Evolutionary conservation across 805 yeast species (phyloP).

Genomic region (Ogataea wickerhamii): DNA sequence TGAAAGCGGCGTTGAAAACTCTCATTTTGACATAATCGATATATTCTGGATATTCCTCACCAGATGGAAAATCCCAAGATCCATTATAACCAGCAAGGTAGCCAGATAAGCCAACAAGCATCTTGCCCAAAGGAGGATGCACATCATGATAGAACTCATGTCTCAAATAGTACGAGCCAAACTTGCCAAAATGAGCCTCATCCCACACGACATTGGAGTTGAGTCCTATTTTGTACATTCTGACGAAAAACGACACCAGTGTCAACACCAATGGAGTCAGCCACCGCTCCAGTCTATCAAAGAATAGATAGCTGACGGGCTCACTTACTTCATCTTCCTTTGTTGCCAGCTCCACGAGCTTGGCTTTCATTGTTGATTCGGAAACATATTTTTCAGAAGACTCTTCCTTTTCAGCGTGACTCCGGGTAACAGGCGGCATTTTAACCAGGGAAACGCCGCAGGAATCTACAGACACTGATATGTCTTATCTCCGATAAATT

Average conservation of each 20-base stretch:
- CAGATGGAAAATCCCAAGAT: constrained; percentile 83
- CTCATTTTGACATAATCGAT: constrained; percentile 85
- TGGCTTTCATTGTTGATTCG: constrained; percentile 32
- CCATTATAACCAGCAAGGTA: constrained; percentile 86
- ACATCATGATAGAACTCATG: constrained; percentile 84
- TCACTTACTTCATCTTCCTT: constrained; percentile 13
- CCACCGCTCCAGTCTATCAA: constrained; percentile 27
- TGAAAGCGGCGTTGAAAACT: constrained; percentile 78
- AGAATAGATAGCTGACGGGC: constrained; percentile 6
- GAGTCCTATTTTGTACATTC: constrained; percentile 71
- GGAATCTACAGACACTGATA: neutral
- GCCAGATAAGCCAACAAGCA: constrained; percentile 76
- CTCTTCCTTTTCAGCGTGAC: constrained; percentile 7
- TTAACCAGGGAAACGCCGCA: neutral
- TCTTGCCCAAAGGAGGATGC: constrained; percentile 83
- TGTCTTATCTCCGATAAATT: neutral
- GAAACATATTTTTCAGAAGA: constrained; percentile 14
- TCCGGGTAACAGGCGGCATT: constrained; percentile 2
- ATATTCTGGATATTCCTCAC: constrained; percentile 68
- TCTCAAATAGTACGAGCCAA: constrained; percentile 74
- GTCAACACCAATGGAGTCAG: constrained; percentile 66
- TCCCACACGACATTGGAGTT: constrained; percentile 90
- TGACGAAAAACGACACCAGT: constrained; percentile 59
- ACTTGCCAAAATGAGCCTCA: constrained; percentile 93
- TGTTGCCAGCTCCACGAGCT: constrained; percentile 27